phyloP scores from a whole-genome alignment of 2,329 filamentous ascomycete genomes.

The Tympanopsis confertula region DNA sequence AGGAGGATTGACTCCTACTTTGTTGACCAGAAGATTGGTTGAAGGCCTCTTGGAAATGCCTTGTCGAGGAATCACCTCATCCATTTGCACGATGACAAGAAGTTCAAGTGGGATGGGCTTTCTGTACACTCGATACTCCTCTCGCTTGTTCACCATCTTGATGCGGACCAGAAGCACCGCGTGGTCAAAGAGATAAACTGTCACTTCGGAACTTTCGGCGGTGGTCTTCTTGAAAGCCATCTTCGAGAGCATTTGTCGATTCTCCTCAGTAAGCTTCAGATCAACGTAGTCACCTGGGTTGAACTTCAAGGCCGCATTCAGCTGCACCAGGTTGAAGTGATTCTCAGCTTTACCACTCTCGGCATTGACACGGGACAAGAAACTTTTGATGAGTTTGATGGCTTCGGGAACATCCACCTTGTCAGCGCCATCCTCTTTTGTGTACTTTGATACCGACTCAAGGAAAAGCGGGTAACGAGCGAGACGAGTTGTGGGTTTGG shows the following conservation, averaged over 20 bases:
- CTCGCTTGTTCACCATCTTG: slow-evolving; percentile 83
- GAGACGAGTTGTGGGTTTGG: slow-evolving; percentile 89
- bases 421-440: slow-evolving; percentile 77
- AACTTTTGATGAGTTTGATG: slow-evolving; percentile 73
- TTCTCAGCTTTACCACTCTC: slow-evolving; percentile 97
- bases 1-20: slow-evolving; percentile 31
- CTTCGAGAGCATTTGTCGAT: slow-evolving; percentile 87
- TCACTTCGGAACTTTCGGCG: slow-evolving; percentile 79
- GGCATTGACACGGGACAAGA: slow-evolving; percentile 77
- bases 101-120: slow-evolving; percentile 91
- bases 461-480: slow-evolving; percentile 86
- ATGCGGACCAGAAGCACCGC: slow-evolving; percentile 82
- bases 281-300: slow-evolving; percentile 83
- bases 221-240: slow-evolving; percentile 85
- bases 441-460: slow-evolving; percentile 85
- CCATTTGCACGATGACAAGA: slow-evolving; percentile 90
- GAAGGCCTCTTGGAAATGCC: slow-evolving; percentile 78
- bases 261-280: slow-evolving; percentile 85
- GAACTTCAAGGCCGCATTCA: slow-evolving; percentile 88
- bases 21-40: slow-evolving; percentile 62
- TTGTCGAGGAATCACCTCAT: slow-evolving; percentile 74
- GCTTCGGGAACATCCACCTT: slow-evolving; percentile 87
- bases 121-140: slow-evolving; percentile 90
- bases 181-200: slow-evolving; percentile 92
- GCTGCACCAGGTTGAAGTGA: slow-evolving; percentile 83